phyloP scores from a whole-genome alignment of 441 rosid species.

The Erodium trifolium region DNA sequence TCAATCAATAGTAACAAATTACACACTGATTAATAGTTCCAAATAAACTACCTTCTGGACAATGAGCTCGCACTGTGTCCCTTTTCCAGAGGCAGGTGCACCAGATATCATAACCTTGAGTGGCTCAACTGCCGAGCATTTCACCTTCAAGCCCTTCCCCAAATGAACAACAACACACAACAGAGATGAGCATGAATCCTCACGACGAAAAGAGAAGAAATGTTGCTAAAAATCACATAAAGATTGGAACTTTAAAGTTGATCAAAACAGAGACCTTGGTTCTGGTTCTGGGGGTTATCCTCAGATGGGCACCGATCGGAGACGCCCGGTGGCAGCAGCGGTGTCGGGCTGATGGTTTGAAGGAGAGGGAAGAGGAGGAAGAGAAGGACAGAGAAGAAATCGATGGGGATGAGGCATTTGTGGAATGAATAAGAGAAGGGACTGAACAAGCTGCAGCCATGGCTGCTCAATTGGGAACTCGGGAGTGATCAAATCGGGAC shows the following conservation, averaged over 20 bases:
- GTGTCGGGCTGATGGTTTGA: slow-evolving; percentile 17
- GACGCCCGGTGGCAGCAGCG: slow-evolving; percentile 17
- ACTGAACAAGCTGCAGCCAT: slow-evolving; percentile 18
- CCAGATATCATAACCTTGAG: slow-evolving; percentile 92
- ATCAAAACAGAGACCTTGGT: slow-evolving; percentile 24
- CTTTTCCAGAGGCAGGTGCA: slow-evolving; percentile 91
- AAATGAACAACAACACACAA: neutral
- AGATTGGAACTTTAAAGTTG: neutral
- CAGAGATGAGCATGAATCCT: neutral
- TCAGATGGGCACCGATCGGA: slow-evolving; percentile 19
- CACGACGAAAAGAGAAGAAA: neutral
- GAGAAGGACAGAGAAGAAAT: slow-evolving; percentile 19
- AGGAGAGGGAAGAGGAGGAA: slow-evolving; percentile 17
- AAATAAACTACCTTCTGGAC: slow-evolving; percentile 49
- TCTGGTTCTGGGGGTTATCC: slow-evolving; percentile 17
- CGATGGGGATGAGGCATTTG: slow-evolving; percentile 16
- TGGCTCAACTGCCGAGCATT: slow-evolving; percentile 51
- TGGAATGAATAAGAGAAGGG: slow-evolving; percentile 23
- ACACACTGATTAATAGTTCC: neutral
- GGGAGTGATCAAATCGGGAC: neutral
- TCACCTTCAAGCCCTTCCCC: slow-evolving; percentile 34
- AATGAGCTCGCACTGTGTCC: slow-evolving; percentile 80
- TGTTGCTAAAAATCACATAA: neutral
- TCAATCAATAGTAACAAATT: neutral
- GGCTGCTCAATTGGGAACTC: neutral